Percentiles rank a stretch among this genome's conserved stretches.
Conservation (phyloP, 768 basidiomycete genomes). For the Phylloporus sp. region DNA sequence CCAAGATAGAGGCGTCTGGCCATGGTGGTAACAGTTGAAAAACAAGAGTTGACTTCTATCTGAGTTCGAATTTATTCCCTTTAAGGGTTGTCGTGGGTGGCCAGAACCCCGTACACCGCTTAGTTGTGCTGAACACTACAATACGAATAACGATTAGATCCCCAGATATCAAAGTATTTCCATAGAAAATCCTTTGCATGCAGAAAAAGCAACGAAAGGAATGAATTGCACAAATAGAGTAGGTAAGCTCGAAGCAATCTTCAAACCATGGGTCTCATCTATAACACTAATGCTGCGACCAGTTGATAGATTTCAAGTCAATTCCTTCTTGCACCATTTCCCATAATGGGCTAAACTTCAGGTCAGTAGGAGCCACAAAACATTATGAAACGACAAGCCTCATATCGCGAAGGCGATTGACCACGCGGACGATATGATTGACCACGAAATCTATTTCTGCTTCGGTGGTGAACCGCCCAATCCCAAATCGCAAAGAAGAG, state of each 20-base stretch:
- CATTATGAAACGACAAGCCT: slow-evolving; percentile 45
- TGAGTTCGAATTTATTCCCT: slow-evolving; percentile 31
- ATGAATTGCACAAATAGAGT: slow-evolving; percentile 14
- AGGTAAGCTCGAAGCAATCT: slow-evolving; percentile 8
- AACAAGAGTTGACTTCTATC: slow-evolving; percentile 23
- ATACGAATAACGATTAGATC: background rate
- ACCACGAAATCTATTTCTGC: slow-evolving; percentile 95
- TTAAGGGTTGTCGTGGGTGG: slow-evolving; percentile 28
- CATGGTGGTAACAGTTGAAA: slow-evolving; percentile 48
- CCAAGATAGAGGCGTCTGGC: slow-evolving; percentile 84
- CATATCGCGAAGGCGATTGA: slow-evolving; percentile 88
- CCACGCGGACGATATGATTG: slow-evolving; percentile 81
- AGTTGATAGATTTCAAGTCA: slow-evolving; percentile 91
- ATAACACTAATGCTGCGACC: slow-evolving; percentile 61
- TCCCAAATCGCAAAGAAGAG: slow-evolving; percentile 94
- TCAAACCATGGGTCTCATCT: background rate
- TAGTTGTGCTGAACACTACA: background rate
- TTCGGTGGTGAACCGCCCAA: slow-evolving; percentile 97
- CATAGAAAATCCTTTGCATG: background rate
- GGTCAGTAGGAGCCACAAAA: slow-evolving; percentile 9
- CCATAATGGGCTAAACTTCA: slow-evolving; percentile 75
- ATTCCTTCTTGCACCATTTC: slow-evolving; percentile 99
- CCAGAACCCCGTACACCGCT: slow-evolving; percentile 19
- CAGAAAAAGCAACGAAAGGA: background rate
- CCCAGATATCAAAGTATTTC: background rate